Evolutionary conservation across 2,329 filamentous ascomycete genomes (phyloP).

Genomic region (Trichothecium roseum): DNA sequence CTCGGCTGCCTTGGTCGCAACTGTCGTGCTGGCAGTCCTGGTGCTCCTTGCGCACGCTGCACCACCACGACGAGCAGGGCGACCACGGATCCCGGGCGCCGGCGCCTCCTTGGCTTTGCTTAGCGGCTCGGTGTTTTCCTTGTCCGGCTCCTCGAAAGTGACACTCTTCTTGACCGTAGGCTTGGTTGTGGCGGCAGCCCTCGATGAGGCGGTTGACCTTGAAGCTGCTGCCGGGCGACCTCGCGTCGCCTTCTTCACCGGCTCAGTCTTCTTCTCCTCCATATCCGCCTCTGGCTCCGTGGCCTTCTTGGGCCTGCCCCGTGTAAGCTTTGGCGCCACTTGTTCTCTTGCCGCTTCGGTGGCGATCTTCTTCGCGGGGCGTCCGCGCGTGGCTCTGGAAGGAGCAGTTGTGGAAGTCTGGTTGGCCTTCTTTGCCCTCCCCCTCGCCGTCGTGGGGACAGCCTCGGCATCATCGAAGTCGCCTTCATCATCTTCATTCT

Average conservation of each 20-base stretch:
- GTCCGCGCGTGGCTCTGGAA: conserved; percentile 17
- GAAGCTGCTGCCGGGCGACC: conserved; percentile 14
- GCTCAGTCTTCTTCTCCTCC: conserved; percentile 13
- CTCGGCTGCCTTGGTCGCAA: conserved; percentile 13
- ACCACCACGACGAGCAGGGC: conserved; percentile 32
- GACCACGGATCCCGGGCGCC: conserved; percentile 22
- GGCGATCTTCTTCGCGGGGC: conserved; percentile 16
- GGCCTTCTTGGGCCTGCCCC: conserved; percentile 34
- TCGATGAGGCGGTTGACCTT: conserved; percentile 20
- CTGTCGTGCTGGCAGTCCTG: conserved; percentile 20
- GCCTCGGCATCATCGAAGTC: conserved; percentile 18
- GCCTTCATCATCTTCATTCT: conserved; percentile 37
- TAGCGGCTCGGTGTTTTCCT: conserved; percentile 46
- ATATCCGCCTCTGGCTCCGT: conserved; percentile 14
- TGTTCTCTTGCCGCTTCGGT: conserved; percentile 13
- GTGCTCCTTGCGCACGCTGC: conserved; percentile 21
- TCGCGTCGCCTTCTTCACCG: conserved; percentile 20
- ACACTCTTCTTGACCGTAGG: conserved; percentile 48
- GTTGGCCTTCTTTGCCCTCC: conserved; percentile 12
- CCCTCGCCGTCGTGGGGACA: conserved; percentile 29
- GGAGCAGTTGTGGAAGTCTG: conserved; percentile 6
- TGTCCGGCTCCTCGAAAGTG: conserved; percentile 54
- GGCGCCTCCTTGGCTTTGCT: conserved; percentile 7
- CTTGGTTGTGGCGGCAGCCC: conserved; percentile 23
- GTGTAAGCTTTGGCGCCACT: conserved; percentile 21